Base-by-base conservation (phyloP, 139 green algal genomes). In the Diplosphaera chodatii region DNA sequence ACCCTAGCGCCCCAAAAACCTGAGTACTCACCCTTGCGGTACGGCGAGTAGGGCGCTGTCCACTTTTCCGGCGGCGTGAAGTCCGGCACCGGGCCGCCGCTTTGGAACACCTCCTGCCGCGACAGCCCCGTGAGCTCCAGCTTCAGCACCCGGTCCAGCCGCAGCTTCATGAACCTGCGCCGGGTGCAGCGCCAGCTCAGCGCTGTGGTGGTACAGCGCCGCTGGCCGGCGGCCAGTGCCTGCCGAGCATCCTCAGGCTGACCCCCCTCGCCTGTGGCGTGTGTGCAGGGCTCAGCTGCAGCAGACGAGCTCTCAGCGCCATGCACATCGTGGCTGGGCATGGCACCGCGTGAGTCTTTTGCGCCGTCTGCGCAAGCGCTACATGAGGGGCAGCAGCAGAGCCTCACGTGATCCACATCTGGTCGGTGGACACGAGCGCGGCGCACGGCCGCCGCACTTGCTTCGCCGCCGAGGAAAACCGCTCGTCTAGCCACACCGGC, bases 121-220 rank as follows among this genome's bases (percentile, higher is more conserved):
- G 71, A 63, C 70, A 92, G 74, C 8, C 76, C 68, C 2, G 71
- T 79, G 41, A 96, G 74, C 55, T 93, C 83, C 33, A 94, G 68
- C 62, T 86, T 78, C 65, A 97, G 77, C 56, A 96, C 91, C 32
- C 91, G 85, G 84, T 97, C 91, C 66, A 97, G 74, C 55, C 91
- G 86, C 72, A 96, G 82, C 86, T 93, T 95, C 91, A 97, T 96
- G 85, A 96, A 97, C 27, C 90, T 96, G 86, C 28, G n/a, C n/a
- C n/a, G n/a, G n/a, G n/a, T n/a, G n/a, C n/a, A n/a, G n/a, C n/a
- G n/a, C n/a, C n/a, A n/a, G n/a, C n/a, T n/a, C n/a, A n/a, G n/a
- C n/a, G n/a, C n/a, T n/a, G n/a, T n/a, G n/a, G n/a, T n/a, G n/a
- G n/a, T n/a, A n/a, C n/a, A n/a, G n/a, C n/a, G n/a, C n/a, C n/a